phyloP scores from a whole-genome alignment of 495 filamentous ascomycete genomes.

The Aspergillus ostianus region DNA sequence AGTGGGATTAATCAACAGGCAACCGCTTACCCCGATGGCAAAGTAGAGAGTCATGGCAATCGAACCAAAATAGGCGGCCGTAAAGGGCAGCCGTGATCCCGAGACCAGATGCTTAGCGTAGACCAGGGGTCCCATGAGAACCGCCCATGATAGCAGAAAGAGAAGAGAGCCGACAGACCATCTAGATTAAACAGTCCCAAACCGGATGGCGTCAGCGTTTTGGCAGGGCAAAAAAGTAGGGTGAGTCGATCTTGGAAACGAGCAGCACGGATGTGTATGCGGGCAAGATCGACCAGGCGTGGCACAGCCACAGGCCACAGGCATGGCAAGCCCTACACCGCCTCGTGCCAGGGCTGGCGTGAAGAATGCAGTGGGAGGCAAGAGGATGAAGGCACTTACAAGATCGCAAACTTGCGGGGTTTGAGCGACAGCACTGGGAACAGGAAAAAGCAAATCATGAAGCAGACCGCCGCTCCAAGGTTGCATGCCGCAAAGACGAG shows the following conservation, averaged over 20 bases:
- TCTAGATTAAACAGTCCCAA: conserved; percentile 44
- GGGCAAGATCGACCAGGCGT: conserved; percentile 13
- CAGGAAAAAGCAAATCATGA: conserved; percentile 85
- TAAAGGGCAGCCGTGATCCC: conserved; percentile 83
- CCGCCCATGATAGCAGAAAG: conserved; percentile 90
- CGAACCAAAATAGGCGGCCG: conserved; percentile 94
- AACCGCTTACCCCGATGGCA: conserved; percentile 76
- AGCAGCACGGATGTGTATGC: conserved; percentile 9
- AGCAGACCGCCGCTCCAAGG: conserved; percentile 83
- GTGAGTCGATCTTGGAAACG: neutral
- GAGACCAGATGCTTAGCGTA: conserved; percentile 87
- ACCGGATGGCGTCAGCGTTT: conserved; percentile 23
- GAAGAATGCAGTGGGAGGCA: conserved; percentile 4
- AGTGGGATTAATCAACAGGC: conserved; percentile 15
- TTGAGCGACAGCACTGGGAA: conserved; percentile 75
- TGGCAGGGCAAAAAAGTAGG: conserved; percentile 10
- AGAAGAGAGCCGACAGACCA: conserved; percentile 92
- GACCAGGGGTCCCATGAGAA: conserved; percentile 81
- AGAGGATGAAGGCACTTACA: conserved; percentile 64
- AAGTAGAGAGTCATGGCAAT: conserved; percentile 90
- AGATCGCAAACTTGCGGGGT: conserved; percentile 90
- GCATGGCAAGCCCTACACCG: conserved; percentile 16
- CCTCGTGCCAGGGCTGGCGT: conserved; percentile 8
- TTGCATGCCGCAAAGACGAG: conserved; percentile 92
- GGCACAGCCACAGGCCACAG: conserved; percentile 16